Base-by-base conservation (phyloP, 176 grass and related monocot species). In the barley (Hordeum vulgare) region DNA sequence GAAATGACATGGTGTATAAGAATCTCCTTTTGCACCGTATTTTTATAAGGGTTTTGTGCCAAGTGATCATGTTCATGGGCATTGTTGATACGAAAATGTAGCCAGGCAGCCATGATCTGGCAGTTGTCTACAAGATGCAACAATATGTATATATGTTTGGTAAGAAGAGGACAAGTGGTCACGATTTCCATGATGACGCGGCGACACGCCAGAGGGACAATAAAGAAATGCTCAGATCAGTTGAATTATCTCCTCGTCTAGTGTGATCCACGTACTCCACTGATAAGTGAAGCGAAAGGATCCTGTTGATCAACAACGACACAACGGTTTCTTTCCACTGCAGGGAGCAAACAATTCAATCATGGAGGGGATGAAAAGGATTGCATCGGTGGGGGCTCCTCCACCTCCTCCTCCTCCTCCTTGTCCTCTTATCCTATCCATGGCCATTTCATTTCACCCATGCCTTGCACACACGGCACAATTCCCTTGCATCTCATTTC, bases 121-220 rank as follows among this genome's bases (percentile, higher is more conserved):
- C n/a, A 67, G 66, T n/a, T 69, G 66, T 17, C 14, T 17, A 53
- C 17, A 20, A 20, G 49, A 53, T 17, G 39, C 66, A 42, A n/a
- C 25, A 7, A 40, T 40, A 71, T 15, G 42, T 24, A 40, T 24
- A 71, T 26, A 71, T 17, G 37, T 71, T 71, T 42, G 68, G 68
- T 71, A 71, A 8, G 41, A 6, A 23, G 25, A 26, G n/a, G 67
- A 42, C 67, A 71, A 25, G 1, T 53, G 2, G 11, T 71, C 39
- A 23, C 9, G 72, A 71, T 51, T 62, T 28, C 28, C 15, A 80
- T 73, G 76, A 78, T 80, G 12, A 86, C 27, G 84, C 67, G 77
- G 76, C 84, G 57, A 86, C 77, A 80, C 76, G 61, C 49, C 56
- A 23, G 1, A 14, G 57, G 6, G 49, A 17, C 35, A 41, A 53